These are phyloP conservation scores for Ascochyta fabae DNA, from an alignment of 2,329 filamentous ascomycete species.

Conservation along the genomic window DNA sequence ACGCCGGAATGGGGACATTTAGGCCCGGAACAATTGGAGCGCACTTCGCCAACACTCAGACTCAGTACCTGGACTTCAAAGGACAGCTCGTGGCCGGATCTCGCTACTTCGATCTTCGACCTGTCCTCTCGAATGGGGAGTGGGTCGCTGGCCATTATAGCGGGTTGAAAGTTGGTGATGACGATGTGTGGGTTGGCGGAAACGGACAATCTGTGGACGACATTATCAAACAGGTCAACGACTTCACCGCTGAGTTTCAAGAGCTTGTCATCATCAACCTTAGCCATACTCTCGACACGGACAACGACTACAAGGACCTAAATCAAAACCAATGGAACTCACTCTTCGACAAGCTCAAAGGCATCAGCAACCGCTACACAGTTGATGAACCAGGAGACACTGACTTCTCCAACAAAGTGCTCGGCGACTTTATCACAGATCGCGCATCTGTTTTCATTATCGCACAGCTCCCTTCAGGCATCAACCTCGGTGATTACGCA, in stretches of 20 bases:
- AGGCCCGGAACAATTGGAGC: constrained; percentile 50
- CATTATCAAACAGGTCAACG: constrained; percentile 55
- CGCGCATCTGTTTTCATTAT: constrained; percentile 47
- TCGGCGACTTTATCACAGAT: constrained; percentile 48
- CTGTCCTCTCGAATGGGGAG: constrained; percentile 49
- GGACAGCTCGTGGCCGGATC: constrained; percentile 56
- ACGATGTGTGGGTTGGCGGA: constrained; percentile 52
- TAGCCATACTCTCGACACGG: constrained; percentile 54
- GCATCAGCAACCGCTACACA: constrained; percentile 51
- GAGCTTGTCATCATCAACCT: constrained; percentile 58
- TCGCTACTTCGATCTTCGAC: constrained; percentile 58
- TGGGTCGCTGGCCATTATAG: constrained; percentile 55
- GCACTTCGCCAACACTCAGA: constrained; percentile 52
- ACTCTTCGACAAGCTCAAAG: constrained; percentile 53
- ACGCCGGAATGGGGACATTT: constrained; percentile 58
- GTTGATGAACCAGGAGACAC: constrained; percentile 30
- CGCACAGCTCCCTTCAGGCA: constrained; percentile 39
- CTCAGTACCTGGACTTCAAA: constrained; percentile 55
- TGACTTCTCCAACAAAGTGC: constrained; percentile 41
- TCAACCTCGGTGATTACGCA: constrained; percentile 39
- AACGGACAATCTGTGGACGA: constrained; percentile 55
- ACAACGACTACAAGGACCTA: constrained; percentile 49
- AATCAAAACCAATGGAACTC: constrained; percentile 49
- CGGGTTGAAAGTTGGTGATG: constrained; percentile 37
- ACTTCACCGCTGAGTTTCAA: constrained; percentile 53